A percentile compares a stretch with the other conserved stretches of the same genome.
These are phyloP conservation scores for Mycena rosella DNA, from an alignment of 768 basidiomycete species.

Conservation along the genomic window DNA sequence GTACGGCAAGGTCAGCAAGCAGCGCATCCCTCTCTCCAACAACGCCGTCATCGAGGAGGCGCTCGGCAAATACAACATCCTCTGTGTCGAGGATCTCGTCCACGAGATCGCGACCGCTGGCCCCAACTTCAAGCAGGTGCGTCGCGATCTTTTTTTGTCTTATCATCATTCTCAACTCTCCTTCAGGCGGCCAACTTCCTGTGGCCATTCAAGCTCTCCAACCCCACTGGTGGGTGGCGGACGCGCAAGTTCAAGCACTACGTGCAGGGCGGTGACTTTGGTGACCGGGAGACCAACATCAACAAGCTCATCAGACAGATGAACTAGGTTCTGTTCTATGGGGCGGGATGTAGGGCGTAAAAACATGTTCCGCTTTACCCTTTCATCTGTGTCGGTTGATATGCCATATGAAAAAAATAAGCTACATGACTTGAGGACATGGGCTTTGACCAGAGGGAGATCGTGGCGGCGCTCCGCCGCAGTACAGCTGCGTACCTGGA, in stretches of 20 bases:
- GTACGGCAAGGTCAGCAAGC: conserved; percentile 98
- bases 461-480: too few relatives aligned
- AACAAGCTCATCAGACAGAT: conserved; percentile 97
- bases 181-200: conserved; percentile 91
- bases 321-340: conserved; percentile 65
- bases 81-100: conserved; percentile 96
- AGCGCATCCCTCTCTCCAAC: conserved; percentile 95
- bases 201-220: conserved; percentile 99
- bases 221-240: conserved; percentile 99
- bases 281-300: conserved; percentile 97
- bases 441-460: too few relatives aligned
- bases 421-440: conserved; percentile 24
- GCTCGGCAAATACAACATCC: conserved; percentile 95
- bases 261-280: conserved; percentile 96
- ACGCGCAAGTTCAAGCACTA: conserved; percentile 98
- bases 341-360: conserved; percentile 25
- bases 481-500: not conserved
- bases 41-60: conserved; percentile 92
- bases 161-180: conserved; percentile 16
- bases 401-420: conserved; percentile 35
- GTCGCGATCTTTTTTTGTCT: conserved; percentile 41
- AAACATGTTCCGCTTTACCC: conserved; percentile 30
- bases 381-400: conserved; percentile 29
- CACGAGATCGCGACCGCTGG: conserved; percentile 96
- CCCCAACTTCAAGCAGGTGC: conserved; percentile 98